A percentile compares a stretch with the other conserved stretches of the same genome.
Evolutionary conservation across 2,329 filamentous ascomycete species (phyloP).

Genomic region (Peltaster fructicola): DNA sequence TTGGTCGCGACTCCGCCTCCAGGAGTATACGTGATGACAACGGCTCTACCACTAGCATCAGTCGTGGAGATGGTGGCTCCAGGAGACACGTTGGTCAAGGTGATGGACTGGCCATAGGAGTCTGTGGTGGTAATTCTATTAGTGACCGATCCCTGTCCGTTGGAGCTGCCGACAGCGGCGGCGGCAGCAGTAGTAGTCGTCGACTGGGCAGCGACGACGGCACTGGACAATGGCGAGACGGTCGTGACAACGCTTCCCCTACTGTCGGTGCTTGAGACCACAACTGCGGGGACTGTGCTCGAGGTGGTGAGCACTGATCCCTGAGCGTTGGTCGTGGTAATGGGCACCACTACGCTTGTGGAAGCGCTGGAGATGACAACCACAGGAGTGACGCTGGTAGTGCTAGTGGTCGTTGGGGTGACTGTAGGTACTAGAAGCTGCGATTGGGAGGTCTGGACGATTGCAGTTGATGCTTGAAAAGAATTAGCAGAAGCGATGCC

Average conservation of each 20-base stretch:
- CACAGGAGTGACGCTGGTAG: constrained; percentile 18
- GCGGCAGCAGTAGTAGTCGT: constrained; percentile 1
- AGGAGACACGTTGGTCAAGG: constrained; percentile 14
- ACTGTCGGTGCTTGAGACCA: constrained; percentile 20
- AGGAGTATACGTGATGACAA: constrained; percentile 31
- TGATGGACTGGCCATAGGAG: constrained; percentile 20
- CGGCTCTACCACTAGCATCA: constrained; percentile 22
- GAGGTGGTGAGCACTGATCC: constrained; percentile 22
- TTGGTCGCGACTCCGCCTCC: constrained; percentile 23
- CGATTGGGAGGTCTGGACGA: constrained; percentile 7
- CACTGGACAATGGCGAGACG: constrained; percentile 21
- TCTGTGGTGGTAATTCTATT: constrained; percentile 24
- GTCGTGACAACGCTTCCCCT: constrained; percentile 22
- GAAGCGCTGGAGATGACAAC: constrained; percentile 20
- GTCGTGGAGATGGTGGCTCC: constrained; percentile 28
- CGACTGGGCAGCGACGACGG: constrained; percentile 16
- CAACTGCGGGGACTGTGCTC: constrained; percentile 20
- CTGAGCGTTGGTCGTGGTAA: constrained; percentile 16
- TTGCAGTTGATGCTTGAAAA: constrained; percentile 3
- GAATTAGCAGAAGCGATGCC: too few species aligned
- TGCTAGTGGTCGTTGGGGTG: constrained; percentile 21
- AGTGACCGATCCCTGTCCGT: constrained; percentile 3
- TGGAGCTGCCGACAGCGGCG: constrained; percentile 2
- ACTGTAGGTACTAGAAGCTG: constrained; percentile 24
- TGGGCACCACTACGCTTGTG: constrained; percentile 13